A percentile compares a stretch with the other conserved stretches of the same genome.
phyloP scores from a whole-genome alignment of 139 green algal genomes.

The Penium margaritaceum region DNA sequence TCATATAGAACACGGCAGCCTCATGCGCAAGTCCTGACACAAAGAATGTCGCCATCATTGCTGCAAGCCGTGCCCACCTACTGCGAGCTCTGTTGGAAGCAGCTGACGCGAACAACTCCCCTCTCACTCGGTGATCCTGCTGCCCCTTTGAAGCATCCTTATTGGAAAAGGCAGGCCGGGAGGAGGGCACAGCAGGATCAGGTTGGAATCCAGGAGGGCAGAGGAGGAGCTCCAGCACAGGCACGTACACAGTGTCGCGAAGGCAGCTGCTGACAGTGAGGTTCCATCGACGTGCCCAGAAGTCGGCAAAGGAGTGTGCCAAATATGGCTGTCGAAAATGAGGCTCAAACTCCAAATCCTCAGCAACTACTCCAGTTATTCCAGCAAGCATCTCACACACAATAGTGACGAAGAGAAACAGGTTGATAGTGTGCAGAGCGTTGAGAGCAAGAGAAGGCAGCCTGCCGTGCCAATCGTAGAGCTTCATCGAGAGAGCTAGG shows the following conservation, averaged over 20 bases:
- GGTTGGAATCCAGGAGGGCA: no score
- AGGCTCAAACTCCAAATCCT: not conserved
- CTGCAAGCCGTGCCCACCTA: not conserved
- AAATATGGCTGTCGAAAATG: constrained; percentile 29
- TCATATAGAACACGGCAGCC: constrained; percentile 19
- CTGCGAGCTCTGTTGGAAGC: not conserved
- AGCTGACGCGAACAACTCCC: not conserved
- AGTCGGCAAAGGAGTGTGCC: constrained; percentile 23
- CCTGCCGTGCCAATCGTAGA: not conserved
- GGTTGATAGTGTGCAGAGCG: constrained; percentile 14
- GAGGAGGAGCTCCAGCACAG: constrained; percentile 3
- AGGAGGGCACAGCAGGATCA: no score
- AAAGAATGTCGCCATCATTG: constrained; percentile 26
- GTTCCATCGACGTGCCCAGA: constrained; percentile 40
- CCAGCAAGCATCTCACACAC: constrained; percentile 7
- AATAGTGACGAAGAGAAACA: constrained; percentile 24
- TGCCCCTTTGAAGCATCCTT: not conserved
- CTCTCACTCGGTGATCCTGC: not conserved
- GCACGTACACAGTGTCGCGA: constrained; percentile 26
- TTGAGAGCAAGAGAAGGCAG: constrained; percentile 3
- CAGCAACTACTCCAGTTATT: not conserved
- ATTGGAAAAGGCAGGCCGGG: not conserved
- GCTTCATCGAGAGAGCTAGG: constrained; percentile 9
- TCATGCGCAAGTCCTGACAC: constrained; percentile 36
- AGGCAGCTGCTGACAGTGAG: constrained; percentile 23